Conservation (phyloP, 2,329 filamentous ascomycete genomes). For the Helotiales sp. region DNA sequence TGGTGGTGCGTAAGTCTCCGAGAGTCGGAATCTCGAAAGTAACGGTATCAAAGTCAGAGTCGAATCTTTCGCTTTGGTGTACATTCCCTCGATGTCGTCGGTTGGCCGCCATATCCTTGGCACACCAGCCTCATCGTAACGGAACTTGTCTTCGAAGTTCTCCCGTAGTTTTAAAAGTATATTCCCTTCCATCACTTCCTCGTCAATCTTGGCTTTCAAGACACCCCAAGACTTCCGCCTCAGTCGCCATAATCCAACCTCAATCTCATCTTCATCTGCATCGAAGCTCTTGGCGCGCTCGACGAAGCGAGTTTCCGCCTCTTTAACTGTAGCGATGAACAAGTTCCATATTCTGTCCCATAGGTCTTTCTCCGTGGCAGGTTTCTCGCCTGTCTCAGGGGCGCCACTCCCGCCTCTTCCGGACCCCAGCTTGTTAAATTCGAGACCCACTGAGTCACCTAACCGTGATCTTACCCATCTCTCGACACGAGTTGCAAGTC, state of each 20-base stretch:
- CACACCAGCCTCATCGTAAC: conserved; percentile 92
- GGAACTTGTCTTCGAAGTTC: conserved; percentile 99
- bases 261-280: conserved; percentile 86
- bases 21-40: conserved; percentile 78
- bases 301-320: conserved; percentile 82
- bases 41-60: conserved; percentile 90
- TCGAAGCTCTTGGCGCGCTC: conserved; percentile 92
- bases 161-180: conserved; percentile 92
- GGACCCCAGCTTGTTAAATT: conserved; percentile 95
- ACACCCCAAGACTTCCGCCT: conserved; percentile 94
- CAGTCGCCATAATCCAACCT: conserved; percentile 88
- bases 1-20: conserved; percentile 71
- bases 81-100: conserved; percentile 95
- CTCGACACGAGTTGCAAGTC: conserved; percentile 86
- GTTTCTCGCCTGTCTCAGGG: conserved; percentile 74
- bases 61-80: conserved; percentile 88
- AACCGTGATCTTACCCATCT: conserved; percentile 90
- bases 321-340: conserved; percentile 78
- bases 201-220: conserved; percentile 85
- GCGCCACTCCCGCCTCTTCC: conserved; percentile 81
- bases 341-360: conserved; percentile 95
- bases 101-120: conserved; percentile 95
- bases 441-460: conserved; percentile 82
- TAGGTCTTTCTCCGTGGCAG: conserved; percentile 75
- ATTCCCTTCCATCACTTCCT: conserved; percentile 98